These are phyloP conservation scores for Sporobolomyces roseus DNA, from an alignment of 768 basidiomycete genomes.

Conservation along the genomic window DNA sequence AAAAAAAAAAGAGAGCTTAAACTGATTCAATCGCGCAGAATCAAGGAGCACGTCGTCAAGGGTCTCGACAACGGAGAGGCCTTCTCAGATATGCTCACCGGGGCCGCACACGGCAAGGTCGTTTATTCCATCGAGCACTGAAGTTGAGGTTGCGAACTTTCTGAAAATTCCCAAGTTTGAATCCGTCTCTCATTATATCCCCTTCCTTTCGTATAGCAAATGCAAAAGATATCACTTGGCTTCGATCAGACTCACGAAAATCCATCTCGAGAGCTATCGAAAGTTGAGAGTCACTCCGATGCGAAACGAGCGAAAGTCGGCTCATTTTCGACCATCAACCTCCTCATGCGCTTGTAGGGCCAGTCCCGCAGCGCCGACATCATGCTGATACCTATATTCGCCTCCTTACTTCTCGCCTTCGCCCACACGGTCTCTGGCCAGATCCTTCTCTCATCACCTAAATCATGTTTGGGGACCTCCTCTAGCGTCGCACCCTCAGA, in stretches of 20 bases:
- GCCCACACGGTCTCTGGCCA: not conserved
- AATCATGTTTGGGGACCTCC: slow-evolving; percentile 18
- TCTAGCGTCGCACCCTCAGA: slow-evolving; percentile 1
- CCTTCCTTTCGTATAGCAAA: too few relatives aligned
- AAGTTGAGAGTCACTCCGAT: too few relatives aligned
- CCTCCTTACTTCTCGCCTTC: not conserved
- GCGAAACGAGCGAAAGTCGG: too few relatives aligned
- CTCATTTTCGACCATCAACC: not conserved
- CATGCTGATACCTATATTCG: not conserved
- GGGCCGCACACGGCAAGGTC: slow-evolving; percentile 41
- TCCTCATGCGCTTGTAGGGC: slow-evolving; percentile 5
- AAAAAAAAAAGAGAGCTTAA: too few relatives aligned
- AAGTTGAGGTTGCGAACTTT: too few relatives aligned
- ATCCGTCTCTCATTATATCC: too few relatives aligned
- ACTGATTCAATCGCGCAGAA: too few relatives aligned
- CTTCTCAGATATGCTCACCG: slow-evolving; percentile 43
- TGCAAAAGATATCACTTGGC: too few relatives aligned
- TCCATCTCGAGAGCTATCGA: too few relatives aligned
- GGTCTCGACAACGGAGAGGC: slow-evolving; percentile 46
- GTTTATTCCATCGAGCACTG: not conserved
- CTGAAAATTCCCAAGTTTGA: too few relatives aligned
- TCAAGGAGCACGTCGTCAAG: slow-evolving; percentile 44
- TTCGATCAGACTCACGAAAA: too few relatives aligned
- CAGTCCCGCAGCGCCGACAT: not conserved
- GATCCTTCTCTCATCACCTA: slow-evolving; percentile 7